These are phyloP conservation scores for Phalaenopsis equestris DNA, from an alignment of 106 monocot genomes.

Conservation along the genomic window DNA sequence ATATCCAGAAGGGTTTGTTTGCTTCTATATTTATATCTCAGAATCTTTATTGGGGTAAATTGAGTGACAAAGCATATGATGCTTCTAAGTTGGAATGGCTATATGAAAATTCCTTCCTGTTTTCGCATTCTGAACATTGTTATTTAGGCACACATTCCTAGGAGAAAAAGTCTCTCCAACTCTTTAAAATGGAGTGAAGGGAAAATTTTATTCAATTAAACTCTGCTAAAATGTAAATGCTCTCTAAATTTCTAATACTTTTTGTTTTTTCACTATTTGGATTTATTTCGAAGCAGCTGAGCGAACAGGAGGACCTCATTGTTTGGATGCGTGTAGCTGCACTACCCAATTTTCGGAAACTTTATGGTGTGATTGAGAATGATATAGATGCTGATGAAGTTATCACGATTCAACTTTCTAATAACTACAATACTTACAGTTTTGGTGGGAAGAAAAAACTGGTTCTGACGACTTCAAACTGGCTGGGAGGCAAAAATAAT, in stretches of 20 bases:
- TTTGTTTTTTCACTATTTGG: slow-evolving; percentile 13
- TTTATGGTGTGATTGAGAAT: slow-evolving; percentile 80
- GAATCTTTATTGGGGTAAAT: background rate
- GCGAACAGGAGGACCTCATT: slow-evolving; percentile 86
- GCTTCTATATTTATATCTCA: background rate
- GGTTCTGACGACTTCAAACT: slow-evolving; percentile 62
- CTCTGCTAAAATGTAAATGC: background rate
- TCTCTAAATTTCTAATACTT: slow-evolving; percentile 12
- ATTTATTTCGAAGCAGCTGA: slow-evolving; percentile 36
- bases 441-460: slow-evolving; percentile 82
- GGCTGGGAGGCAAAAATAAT: slow-evolving; percentile 84
- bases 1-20: background rate
- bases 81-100: background rate
- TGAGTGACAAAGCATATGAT: background rate
- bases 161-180: background rate
- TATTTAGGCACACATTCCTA: background rate
- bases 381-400: slow-evolving; percentile 49
- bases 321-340: slow-evolving; percentile 90
- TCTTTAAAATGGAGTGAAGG: background rate
- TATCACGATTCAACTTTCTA: slow-evolving; percentile 41
- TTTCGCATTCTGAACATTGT: background rate
- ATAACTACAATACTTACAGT: slow-evolving; percentile 88
- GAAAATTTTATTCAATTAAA: background rate
- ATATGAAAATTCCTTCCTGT: background rate
- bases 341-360: slow-evolving; percentile 82